Evolutionary conservation across 2,329 filamentous ascomycete species (phyloP).

Genomic region (Monosporascus sp.): DNA sequence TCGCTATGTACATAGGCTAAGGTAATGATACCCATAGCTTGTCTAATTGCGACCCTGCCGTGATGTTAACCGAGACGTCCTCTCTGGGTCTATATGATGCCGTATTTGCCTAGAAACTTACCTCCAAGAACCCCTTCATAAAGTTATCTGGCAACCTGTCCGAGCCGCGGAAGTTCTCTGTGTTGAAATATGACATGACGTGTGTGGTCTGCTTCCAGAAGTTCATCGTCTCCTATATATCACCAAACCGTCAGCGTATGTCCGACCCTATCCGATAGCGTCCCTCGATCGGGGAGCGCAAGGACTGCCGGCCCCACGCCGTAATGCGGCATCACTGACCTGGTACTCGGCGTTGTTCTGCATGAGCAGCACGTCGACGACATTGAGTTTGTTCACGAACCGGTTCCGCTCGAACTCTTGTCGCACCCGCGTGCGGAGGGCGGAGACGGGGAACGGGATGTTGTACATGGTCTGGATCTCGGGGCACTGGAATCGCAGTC

Average conservation of each 20-base stretch:
- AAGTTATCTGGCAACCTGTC: slow-evolving; percentile 80
- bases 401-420: slow-evolving; percentile 96
- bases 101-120: slow-evolving; percentile 37
- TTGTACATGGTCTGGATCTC: slow-evolving; percentile 98
- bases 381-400: slow-evolving; percentile 82
- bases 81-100: not conserved
- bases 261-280: not conserved
- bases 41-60: slow-evolving; percentile 52
- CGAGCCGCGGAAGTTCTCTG: slow-evolving; percentile 72
- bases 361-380: slow-evolving; percentile 84
- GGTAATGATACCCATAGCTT: slow-evolving; percentile 20
- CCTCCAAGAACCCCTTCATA: slow-evolving; percentile 93
- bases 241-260: slow-evolving; percentile 6
- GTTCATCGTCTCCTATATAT: slow-evolving; percentile 84
- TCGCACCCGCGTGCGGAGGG: slow-evolving; percentile 86
- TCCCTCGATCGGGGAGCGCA: not conserved
- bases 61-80: slow-evolving; percentile 13
- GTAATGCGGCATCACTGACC: slow-evolving; percentile 43
- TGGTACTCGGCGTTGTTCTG: slow-evolving; percentile 93
- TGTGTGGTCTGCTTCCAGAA: slow-evolving; percentile 98
- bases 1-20: slow-evolving; percentile 32
- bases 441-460: slow-evolving; percentile 79
- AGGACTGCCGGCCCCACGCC: not conserved
- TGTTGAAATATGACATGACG: slow-evolving; percentile 93
- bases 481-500: slow-evolving; percentile 61